Evolutionary conservation across 805 yeast genomes (phyloP).

Genomic region (Kodamaea sagamina): DNA sequence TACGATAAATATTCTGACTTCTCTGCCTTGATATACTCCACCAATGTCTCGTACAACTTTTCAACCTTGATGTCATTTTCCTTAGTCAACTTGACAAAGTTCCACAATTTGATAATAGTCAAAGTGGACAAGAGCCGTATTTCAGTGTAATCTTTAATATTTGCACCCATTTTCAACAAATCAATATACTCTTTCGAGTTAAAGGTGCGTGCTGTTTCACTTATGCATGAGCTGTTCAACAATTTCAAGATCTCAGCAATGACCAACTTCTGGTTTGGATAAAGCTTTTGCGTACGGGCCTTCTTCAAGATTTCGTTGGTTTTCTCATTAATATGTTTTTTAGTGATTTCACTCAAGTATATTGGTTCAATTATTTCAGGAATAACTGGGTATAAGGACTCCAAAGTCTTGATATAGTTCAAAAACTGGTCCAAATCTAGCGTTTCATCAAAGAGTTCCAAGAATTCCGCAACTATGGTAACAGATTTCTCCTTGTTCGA

Average conservation of each 20-base stretch:
- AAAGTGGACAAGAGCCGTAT: constrained; percentile 43
- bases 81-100: constrained; percentile 37
- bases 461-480: constrained; percentile 23
- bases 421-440: constrained; percentile 18
- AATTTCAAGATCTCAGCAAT: constrained; percentile 20
- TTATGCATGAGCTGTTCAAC: constrained; percentile 46
- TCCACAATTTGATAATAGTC: constrained; percentile 60
- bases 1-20: constrained; percentile 7
- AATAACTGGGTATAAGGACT: constrained; percentile 29
- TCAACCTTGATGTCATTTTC: background rate
- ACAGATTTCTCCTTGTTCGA: constrained; percentile 16
- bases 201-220: constrained; percentile 49
- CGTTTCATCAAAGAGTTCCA: constrained; percentile 21
- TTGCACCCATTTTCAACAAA: constrained; percentile 40
- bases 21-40: background rate
- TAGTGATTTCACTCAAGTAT: constrained; percentile 25
- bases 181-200: constrained; percentile 47
- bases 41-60: background rate
- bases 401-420: constrained; percentile 24
- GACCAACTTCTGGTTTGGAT: constrained; percentile 3
- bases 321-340: constrained; percentile 18
- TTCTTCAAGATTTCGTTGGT: constrained; percentile 12
- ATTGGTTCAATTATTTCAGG: constrained; percentile 25
- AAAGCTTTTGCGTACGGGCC: background rate
- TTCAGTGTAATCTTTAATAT: constrained; percentile 15